Evolutionary conservation across 805 yeast genomes (phyloP).

Genomic region (Starmerella stigmatis): DNA sequence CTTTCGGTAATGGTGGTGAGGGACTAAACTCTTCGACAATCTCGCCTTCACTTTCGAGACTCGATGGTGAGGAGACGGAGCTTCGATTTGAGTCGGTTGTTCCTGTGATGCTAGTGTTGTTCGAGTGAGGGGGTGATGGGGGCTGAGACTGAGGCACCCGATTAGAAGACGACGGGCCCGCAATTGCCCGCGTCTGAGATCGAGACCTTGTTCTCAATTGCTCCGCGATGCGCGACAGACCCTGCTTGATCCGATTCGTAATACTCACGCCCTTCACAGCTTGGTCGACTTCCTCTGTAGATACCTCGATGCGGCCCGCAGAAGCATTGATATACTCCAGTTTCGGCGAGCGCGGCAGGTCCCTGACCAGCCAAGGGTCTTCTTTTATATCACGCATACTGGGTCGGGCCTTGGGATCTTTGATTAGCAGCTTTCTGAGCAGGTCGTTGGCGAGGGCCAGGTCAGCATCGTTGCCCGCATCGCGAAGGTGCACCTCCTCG

Average conservation of each 20-base stretch:
- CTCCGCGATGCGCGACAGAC: slow-evolving; percentile 28
- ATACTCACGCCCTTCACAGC: slow-evolving; percentile 64
- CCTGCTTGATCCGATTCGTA: slow-evolving; percentile 50
- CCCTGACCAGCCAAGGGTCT: slow-evolving; percentile 58
- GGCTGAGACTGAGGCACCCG: no score
- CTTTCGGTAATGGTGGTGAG: neutral
- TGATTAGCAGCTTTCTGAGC: slow-evolving; percentile 49
- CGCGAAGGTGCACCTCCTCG: slow-evolving; percentile 50
- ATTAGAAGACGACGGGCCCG: neutral
- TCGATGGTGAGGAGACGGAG: slow-evolving; percentile 1
- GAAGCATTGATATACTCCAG: slow-evolving; percentile 29
- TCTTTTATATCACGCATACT: slow-evolving; percentile 60
- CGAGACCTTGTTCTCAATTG: slow-evolving; percentile 13
- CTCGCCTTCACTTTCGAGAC: neutral
- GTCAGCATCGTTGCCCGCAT: slow-evolving; percentile 22
- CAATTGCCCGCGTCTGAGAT: slow-evolving; percentile 4
- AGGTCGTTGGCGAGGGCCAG: slow-evolving; percentile 41
- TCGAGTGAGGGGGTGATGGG: slow-evolving; percentile 1
- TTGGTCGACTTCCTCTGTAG: slow-evolving; percentile 56
- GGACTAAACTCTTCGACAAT: neutral
- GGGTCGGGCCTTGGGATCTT: slow-evolving; percentile 58
- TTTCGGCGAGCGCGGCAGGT: slow-evolving; percentile 29
- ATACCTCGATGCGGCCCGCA: slow-evolving; percentile 39
- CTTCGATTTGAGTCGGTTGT: neutral
- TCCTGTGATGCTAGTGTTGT: neutral